These are phyloP conservation scores for Quercus variabilis DNA, from an alignment of 306 rosid species.

Conservation along the genomic window DNA sequence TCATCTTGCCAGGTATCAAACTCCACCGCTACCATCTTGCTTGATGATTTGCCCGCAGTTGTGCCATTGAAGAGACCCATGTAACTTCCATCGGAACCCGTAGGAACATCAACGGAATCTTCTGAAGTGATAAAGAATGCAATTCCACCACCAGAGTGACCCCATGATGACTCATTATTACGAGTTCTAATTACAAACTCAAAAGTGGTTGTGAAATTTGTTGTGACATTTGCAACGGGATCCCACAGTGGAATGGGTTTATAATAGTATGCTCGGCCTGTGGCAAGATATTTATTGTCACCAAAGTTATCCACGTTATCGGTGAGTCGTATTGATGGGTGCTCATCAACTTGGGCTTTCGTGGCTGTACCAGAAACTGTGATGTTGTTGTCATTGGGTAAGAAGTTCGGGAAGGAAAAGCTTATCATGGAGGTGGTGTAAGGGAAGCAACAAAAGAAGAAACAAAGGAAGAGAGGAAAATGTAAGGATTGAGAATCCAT, in stretches of 20 bases:
- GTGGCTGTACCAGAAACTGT: background rate
- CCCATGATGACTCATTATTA: background rate
- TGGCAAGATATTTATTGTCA: background rate
- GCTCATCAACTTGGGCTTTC: background rate
- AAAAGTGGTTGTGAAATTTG: background rate
- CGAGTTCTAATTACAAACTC: background rate
- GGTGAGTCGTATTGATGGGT: background rate
- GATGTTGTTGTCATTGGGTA: background rate
- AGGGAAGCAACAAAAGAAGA: background rate
- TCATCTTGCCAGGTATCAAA: slow-evolving; percentile 32
- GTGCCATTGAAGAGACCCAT: background rate
- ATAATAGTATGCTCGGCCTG: background rate
- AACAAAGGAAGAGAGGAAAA: background rate
- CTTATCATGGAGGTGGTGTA: background rate
- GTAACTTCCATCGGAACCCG: background rate
- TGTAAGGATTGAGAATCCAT: background rate
- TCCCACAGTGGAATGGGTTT: background rate
- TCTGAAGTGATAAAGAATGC: no score
- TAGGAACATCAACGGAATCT: no score
- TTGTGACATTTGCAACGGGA: background rate
- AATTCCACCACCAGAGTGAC: no score
- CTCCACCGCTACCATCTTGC: slow-evolving; percentile 38
- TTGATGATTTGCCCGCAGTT: background rate
- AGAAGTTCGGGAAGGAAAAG: background rate
- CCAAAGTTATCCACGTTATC: background rate